A percentile compares a stretch with the other conserved stretches of the same genome.
These are phyloP conservation scores for Globisporangium camurandrum DNA, from an alignment of 352 stramenopile genomes.

Conservation along the genomic window DNA sequence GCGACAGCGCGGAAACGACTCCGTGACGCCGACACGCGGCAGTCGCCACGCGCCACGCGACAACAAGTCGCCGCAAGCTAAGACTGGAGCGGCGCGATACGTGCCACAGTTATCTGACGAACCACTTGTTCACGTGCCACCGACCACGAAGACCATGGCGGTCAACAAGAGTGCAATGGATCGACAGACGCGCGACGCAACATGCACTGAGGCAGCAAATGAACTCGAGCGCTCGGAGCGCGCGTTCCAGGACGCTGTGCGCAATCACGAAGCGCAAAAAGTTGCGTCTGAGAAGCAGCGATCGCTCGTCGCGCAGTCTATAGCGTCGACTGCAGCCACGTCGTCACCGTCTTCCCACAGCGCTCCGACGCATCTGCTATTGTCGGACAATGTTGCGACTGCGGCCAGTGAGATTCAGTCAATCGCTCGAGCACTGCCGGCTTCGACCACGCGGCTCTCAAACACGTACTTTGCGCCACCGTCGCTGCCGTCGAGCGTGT, in stretches of 20 bases:
- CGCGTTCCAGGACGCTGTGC: slow-evolving; percentile 31
- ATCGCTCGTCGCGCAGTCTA: slow-evolving; percentile 11
- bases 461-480: no score
- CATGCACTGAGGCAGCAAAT: slow-evolving; percentile 36
- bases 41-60: neutral
- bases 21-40: no score
- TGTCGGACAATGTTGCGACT: no score
- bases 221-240: slow-evolving; percentile 40
- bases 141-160: neutral
- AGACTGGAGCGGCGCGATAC: neutral
- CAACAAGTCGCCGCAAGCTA: no score
- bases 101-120: neutral
- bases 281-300: slow-evolving; percentile 28
- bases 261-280: slow-evolving; percentile 31
- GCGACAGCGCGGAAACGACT: no score
- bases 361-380: no score
- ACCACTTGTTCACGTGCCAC: slow-evolving; percentile 1
- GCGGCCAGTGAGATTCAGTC: neutral
- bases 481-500: neutral
- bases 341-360: no score
- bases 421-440: neutral
- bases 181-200: no score
- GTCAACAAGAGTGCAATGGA: no score
- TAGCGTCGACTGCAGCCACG: no score
- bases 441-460: neutral